phyloP scores from a whole-genome alignment of 2,329 filamentous ascomycete genomes.

The Knoxdaviesia capensis region DNA sequence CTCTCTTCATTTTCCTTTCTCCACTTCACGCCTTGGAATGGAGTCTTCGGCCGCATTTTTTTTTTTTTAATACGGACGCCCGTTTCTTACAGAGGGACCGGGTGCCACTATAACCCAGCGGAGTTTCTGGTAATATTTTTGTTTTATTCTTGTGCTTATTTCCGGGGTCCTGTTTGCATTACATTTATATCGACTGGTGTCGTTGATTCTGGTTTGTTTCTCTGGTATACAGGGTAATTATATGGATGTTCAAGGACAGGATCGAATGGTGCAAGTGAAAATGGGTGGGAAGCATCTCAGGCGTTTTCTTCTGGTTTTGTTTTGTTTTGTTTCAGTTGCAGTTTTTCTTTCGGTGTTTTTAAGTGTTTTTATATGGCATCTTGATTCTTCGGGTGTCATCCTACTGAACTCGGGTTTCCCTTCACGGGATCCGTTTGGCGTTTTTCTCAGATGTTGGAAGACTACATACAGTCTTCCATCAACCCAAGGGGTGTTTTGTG shows the following conservation, averaged over 20 bases:
- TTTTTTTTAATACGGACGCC: neutral
- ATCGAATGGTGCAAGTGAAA: neutral
- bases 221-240: neutral
- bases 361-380: neutral
- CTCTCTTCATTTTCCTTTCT: neutral
- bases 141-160: neutral
- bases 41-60: neutral
- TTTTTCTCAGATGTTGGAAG: no score
- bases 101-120: neutral
- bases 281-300: neutral
- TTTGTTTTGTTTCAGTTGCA: neutral
- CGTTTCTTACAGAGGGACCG: neutral
- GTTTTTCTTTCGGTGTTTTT: neutral
- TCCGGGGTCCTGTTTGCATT: neutral
- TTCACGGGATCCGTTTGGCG: no score
- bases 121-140: neutral
- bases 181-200: neutral
- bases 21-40: neutral
- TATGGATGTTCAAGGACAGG: neutral
- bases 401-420: no score
- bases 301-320: neutral
- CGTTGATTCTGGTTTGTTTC: slow-evolving; percentile 1
- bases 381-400: neutral
- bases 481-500: no score
- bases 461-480: no score